phyloP scores from a whole-genome alignment of 1,139 yeast genomes.

The Hanseniaspora gamundiae region DNA sequence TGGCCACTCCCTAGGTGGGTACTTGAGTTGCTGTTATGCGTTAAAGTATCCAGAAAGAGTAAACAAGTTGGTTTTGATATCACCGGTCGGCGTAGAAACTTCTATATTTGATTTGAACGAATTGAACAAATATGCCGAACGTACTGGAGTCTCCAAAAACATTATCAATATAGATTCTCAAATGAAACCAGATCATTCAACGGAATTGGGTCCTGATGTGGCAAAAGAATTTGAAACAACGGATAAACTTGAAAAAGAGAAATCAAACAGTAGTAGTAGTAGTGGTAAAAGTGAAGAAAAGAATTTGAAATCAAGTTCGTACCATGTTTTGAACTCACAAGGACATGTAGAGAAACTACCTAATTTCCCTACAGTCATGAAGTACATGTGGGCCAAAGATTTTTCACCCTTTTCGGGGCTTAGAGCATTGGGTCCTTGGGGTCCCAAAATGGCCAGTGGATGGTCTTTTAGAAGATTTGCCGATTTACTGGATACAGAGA shows the following conservation, averaged over 20 bases:
- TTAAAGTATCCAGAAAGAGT: slow-evolving; percentile 52
- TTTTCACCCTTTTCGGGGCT: slow-evolving; percentile 14
- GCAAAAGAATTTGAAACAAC: slow-evolving; percentile 36
- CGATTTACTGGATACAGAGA: slow-evolving; percentile 16
- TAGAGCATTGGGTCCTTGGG: slow-evolving; percentile 6
- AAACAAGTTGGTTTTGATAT: slow-evolving; percentile 48
- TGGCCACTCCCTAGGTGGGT: slow-evolving; percentile 89
- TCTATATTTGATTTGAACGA: slow-evolving; percentile 27
- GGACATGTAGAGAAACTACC: slow-evolving; percentile 9
- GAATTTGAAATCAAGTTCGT: slow-evolving; percentile 3
- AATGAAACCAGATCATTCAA: slow-evolving; percentile 6
- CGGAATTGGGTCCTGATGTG: slow-evolving; percentile 50
- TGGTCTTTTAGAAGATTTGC: slow-evolving; percentile 11
- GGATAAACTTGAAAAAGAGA: slow-evolving; percentile 3
- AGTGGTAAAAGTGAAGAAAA: neutral
- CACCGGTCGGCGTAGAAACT: slow-evolving; percentile 55
- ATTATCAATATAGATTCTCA: neutral
- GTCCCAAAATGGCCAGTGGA: slow-evolving; percentile 7
- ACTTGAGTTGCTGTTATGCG: slow-evolving; percentile 60
- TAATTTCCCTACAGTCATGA: slow-evolving; percentile 7
- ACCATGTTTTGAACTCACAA: slow-evolving; percentile 7
- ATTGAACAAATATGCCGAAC: neutral
- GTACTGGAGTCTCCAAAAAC: neutral
- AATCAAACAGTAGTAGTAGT: neutral
- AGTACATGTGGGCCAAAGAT: slow-evolving; percentile 16